These are phyloP conservation scores for Creolimax fragrantissima DNA, from an alignment of 78 protist genomes.

Conservation along the genomic window DNA sequence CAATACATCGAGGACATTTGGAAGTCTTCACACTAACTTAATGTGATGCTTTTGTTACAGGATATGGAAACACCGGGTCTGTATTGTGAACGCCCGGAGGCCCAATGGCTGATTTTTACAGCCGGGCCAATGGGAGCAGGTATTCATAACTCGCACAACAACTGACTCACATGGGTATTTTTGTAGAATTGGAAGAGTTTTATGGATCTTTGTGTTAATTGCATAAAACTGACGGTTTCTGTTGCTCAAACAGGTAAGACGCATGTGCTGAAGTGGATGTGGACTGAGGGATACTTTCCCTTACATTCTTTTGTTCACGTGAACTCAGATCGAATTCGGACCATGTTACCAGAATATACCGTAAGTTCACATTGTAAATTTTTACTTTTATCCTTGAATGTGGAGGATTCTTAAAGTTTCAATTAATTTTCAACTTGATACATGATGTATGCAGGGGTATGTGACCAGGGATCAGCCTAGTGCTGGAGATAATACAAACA, in stretches of 20 bases:
- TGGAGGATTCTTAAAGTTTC: too few relatives aligned
- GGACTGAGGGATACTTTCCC: not conserved
- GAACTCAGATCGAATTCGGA: not conserved
- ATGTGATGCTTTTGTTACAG: not conserved
- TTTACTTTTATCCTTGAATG: too few relatives aligned
- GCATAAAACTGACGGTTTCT: too few relatives aligned
- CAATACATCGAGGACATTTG: not conserved
- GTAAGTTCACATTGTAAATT: not conserved
- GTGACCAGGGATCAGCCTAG: not conserved
- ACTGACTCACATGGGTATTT: too few relatives aligned
- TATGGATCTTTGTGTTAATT: too few relatives aligned
- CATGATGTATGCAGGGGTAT: not conserved
- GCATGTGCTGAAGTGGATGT: not conserved
- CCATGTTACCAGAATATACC: not conserved
- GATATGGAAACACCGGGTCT: not conserved
- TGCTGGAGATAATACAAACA: not conserved
- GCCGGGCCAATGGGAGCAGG: not conserved
- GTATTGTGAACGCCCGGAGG: not conserved
- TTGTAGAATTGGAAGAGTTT: too few relatives aligned
- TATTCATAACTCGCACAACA: too few relatives aligned
- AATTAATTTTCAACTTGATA: too few relatives aligned
- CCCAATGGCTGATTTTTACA: not conserved
- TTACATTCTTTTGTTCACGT: not conserved
- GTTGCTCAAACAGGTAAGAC: not conserved
- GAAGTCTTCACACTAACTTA: not conserved